These are phyloP conservation scores for Porphyrellus cyaneotinctus DNA, from an alignment of 768 basidiomycete species.

Conservation along the genomic window DNA sequence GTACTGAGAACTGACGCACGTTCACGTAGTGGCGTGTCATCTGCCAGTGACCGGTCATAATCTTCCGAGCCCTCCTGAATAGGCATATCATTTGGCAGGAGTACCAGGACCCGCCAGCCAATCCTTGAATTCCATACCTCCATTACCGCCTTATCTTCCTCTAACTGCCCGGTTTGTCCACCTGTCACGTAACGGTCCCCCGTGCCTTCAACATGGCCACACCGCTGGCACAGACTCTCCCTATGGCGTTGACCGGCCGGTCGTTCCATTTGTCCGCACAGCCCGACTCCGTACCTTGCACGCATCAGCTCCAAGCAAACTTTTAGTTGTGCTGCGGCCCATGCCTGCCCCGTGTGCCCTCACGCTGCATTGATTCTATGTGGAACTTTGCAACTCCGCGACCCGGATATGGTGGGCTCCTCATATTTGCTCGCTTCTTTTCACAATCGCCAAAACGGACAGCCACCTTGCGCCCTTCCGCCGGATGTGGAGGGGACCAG, in stretches of 20 bases:
- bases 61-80: background rate
- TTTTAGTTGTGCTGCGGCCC: slow-evolving; percentile 3
- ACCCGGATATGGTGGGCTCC: slow-evolving; percentile 24
- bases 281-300: slow-evolving; percentile 8
- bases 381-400: slow-evolving; percentile 28
- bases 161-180: slow-evolving; percentile 1
- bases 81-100: background rate
- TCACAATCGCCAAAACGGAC: slow-evolving; percentile 21
- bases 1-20: slow-evolving; percentile 14
- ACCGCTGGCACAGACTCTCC: background rate
- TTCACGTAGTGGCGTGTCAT: slow-evolving; percentile 23
- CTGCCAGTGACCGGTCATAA: background rate
- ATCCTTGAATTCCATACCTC: background rate
- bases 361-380: background rate
- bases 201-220: background rate
- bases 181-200: slow-evolving; percentile 13
- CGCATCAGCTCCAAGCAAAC: background rate
- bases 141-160: slow-evolving; percentile 1
- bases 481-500: slow-evolving; percentile 21
- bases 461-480: slow-evolving; percentile 22
- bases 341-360: slow-evolving; percentile 10
- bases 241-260: slow-evolving; percentile 6
- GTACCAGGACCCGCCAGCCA: background rate
- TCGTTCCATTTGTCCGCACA: background rate
- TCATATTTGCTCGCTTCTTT: slow-evolving; percentile 25